These are phyloP conservation scores for Lentinus brumalis DNA, from an alignment of 768 basidiomycete genomes.

Conservation along the genomic window DNA sequence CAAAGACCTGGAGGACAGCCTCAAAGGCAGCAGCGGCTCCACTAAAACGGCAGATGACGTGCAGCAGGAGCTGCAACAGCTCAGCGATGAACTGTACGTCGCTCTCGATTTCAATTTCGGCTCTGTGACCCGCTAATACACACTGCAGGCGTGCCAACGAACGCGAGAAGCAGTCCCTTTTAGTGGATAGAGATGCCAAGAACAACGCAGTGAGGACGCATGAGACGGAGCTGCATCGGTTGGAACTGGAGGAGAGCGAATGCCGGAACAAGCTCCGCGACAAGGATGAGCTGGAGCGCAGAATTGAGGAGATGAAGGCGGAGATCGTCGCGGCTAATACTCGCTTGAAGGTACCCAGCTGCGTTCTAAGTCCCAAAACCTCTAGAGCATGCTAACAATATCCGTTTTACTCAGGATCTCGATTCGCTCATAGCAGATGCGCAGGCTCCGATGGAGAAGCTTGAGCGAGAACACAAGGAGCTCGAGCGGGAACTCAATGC, in stretches of 20 bases:
- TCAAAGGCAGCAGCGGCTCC: conserved; percentile 66
- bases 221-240: conserved; percentile 61
- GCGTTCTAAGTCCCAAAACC: neutral
- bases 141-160: conserved; percentile 61
- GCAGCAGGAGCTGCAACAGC: conserved; percentile 68
- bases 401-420: conserved; percentile 49
- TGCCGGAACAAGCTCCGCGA: conserved; percentile 61
- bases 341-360: conserved; percentile 51
- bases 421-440: conserved; percentile 62
- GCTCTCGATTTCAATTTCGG: neutral
- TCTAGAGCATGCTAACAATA: neutral
- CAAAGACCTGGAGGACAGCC: conserved; percentile 61
- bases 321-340: conserved; percentile 50
- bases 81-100: conserved; percentile 67
- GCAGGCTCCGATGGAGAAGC: conserved; percentile 62
- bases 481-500: conserved; percentile 51
- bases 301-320: conserved; percentile 57
- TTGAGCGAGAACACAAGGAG: conserved; percentile 57
- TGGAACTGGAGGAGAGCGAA: conserved; percentile 64
- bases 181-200: conserved; percentile 64
- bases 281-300: conserved; percentile 55
- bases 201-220: conserved; percentile 49
- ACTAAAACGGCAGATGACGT: conserved; percentile 85
- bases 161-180: conserved; percentile 58
- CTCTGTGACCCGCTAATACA: neutral